Evolutionary conservation across 257 asterid species (phyloP), one percentile per base, ranked within the genome.

Genomic region (Salvia rosmarinus): DNA sequence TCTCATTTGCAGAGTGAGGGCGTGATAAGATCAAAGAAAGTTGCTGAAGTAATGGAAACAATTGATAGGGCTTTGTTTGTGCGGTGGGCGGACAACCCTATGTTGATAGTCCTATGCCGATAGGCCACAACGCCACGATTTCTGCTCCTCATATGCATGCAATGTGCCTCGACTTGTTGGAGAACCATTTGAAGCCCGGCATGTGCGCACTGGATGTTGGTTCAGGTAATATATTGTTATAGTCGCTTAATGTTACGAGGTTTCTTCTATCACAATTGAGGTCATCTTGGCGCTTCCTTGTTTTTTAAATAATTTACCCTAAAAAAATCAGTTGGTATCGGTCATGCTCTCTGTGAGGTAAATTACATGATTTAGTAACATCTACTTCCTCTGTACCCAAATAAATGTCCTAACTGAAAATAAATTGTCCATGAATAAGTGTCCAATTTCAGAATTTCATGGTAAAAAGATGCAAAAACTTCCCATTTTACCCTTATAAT

Each of bases 121-220:
- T 93, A 65, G 98, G 97, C 62, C 85, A 87, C 67, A 93, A 93
- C 76, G 97, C 89, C 47, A 93, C 98, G 34, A 93, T 93, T 69
- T 93, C 98, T 54, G 98, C 98, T 4, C 97, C 98, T 54, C 98
- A 93, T 76, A 93, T 93, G 98, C 98, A 93, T 82, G 96, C 96
- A 7, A 85, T 84, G 88, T 93, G 98, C 84, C 98, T 91, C 21
- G 91, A 90, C 52, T 79, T 90, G 83, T 70, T 94, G 89, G 95
- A 89, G 80, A 75, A 86, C 37, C 85, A 92, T 81, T 81, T 90
- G 90, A 88, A 86, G 87, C 96, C 95, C 13, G 98, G 96, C 68
- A 94, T 89, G 98, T 92, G 73, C 65, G 92, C 91, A 57, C 71
- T 94, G 68, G 98, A 94, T 84, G 83, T 94, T 67, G 98, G 98